Conservation (phyloP, 2,329 filamentous ascomycete genomes). For the Exophiala spinifera region DNA sequence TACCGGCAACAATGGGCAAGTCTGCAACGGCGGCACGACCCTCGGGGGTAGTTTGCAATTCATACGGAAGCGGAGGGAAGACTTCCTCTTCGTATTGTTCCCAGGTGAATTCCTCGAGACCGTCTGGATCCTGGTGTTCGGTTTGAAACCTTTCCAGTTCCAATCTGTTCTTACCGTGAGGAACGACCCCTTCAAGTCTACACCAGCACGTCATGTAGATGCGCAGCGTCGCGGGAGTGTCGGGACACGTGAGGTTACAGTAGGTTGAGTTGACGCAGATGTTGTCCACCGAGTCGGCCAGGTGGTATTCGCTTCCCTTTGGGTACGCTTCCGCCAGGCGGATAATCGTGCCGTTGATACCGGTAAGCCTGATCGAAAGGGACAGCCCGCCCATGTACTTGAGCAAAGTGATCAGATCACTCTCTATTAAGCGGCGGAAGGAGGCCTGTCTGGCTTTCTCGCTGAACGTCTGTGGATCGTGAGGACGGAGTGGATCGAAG, state of each 20-base stretch:
- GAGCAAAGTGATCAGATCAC: slow-evolving; percentile 15
- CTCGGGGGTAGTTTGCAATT: slow-evolving; percentile 11
- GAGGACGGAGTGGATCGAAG: slow-evolving; percentile 5
- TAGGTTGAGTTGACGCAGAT: slow-evolving; percentile 17
- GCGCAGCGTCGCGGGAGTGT: slow-evolving; percentile 1
- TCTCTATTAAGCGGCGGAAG: slow-evolving; percentile 2
- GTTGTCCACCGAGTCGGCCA: background rate
- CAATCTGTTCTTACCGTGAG: slow-evolving; percentile 7
- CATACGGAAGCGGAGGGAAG: slow-evolving; percentile 12
- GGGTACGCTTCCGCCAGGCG: slow-evolving; percentile 11
- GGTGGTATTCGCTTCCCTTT: slow-evolving; percentile 15
- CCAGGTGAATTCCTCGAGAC: background rate
- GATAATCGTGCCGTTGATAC: slow-evolving; percentile 18
- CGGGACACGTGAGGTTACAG: background rate
- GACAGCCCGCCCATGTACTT: slow-evolving; percentile 11
- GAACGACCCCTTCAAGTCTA: slow-evolving; percentile 22
- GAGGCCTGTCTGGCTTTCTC: background rate
- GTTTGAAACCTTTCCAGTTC: slow-evolving; percentile 3
- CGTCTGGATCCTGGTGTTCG: background rate
- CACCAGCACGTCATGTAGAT: slow-evolving; percentile 28
- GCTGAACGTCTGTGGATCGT: background rate
- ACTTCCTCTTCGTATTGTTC: slow-evolving; percentile 7
- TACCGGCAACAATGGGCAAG: slow-evolving; percentile 6
- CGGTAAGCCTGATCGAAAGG: slow-evolving; percentile 19
- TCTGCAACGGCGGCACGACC: slow-evolving; percentile 4